These are phyloP conservation scores for Penicillium ochrochloron DNA, from an alignment of 495 filamentous ascomycete species.

Conservation along the genomic window DNA sequence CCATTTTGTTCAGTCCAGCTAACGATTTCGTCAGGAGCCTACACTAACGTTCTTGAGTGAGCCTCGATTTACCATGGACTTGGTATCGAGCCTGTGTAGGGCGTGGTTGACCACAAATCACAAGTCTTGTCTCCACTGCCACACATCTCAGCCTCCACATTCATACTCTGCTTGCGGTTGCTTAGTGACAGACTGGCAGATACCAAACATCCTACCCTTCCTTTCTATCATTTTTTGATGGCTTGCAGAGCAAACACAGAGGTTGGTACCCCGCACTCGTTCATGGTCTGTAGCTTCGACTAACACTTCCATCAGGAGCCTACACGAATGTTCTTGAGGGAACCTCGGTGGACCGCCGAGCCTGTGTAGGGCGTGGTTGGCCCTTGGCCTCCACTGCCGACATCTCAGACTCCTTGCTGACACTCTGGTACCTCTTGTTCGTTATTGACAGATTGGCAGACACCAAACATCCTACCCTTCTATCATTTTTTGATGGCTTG, in stretches of 20 bases:
- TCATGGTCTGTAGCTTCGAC: neutral
- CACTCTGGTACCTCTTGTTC: no score
- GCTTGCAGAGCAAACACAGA: neutral
- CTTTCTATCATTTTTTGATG: neutral
- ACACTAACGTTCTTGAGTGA: conserved; percentile 7
- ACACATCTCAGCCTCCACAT: neutral
- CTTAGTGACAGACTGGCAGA: no score
- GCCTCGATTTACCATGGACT: neutral
- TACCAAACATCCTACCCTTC: neutral
- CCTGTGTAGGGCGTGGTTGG: no score
- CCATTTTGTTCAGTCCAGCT: neutral
- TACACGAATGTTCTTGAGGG: neutral
- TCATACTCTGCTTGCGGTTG: neutral
- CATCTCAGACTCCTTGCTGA: no score
- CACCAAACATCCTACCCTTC: no score
- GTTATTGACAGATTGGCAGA: no score
- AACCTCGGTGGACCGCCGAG: no score
- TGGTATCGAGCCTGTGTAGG: neutral
- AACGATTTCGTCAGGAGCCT: neutral
- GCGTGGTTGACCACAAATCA: neutral
- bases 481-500: neutral
- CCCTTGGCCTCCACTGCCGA: no score
- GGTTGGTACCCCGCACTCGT: neutral
- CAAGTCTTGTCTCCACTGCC: no score
- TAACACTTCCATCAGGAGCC: neutral